Evolutionary conservation across 148 eudicot species (phyloP), one percentile per base, ranked within the genome.

Genomic region (Bassia scoparia): DNA sequence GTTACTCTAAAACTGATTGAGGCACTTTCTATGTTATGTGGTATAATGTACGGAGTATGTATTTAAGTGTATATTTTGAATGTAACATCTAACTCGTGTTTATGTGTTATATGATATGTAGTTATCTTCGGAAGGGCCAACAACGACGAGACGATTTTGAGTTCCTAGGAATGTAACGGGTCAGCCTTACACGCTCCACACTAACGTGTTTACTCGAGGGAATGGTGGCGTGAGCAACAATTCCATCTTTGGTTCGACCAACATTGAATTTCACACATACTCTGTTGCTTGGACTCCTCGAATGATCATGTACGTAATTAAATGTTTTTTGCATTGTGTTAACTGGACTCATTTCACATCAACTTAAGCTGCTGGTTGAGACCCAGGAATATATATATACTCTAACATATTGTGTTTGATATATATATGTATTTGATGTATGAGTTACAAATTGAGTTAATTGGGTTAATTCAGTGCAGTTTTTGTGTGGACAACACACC

Each of bases 241-340:
- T 87, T 87, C 65, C 86, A 80, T 66, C 88, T 87, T 34, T 87
- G 90, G 90, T 87, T 85, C 48, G 90, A 87, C 60, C 90, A 0
- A 87, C 90, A 33, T 76, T 67, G 23, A 81, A 62, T 87, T 85
- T 73, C 90, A 87, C 81, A 77, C 82, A 30, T 87, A 87, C 63
- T 85, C 90, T 24, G 63, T 87, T 29, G 62, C 82, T 26, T 87
- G 90, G 90, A 81, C 71, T 15, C 79, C 85, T 3, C 69, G 71
- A 9, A 73, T 75, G 67, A 87, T 87, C 82, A 81, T 83, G 88
- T 87, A 83, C 72, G 85, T 46, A 48, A 48, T 7, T 48, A 2
- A 7, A 7, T 41, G 8, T 7, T 7, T 37, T 37, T 3, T 3
- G 41, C 3, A 37, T 37, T n/a, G n/a, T n/a, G n/a, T n/a, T n/a